phyloP scores from a whole-genome alignment of 2,329 filamentous ascomycete species.

The Botrytis galanthina region DNA sequence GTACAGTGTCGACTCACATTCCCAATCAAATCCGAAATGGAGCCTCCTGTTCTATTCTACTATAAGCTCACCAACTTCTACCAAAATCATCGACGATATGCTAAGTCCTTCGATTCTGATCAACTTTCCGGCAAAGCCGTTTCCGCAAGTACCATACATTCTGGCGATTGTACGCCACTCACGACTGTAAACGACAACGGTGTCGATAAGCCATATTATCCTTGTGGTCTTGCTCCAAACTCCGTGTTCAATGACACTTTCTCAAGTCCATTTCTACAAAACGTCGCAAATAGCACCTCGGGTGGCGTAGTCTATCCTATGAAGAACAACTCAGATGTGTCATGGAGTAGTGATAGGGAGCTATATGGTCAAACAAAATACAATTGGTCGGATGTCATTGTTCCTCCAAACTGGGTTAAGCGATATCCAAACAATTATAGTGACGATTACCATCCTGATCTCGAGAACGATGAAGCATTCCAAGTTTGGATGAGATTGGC shows the following conservation, averaged over 20 bases:
- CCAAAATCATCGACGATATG: slow-evolving; percentile 96
- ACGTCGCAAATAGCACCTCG: slow-evolving; percentile 41
- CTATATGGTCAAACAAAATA: slow-evolving; percentile 74
- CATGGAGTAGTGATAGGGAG: slow-evolving; percentile 79
- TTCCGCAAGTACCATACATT: slow-evolving; percentile 57
- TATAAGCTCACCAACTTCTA: slow-evolving; percentile 98
- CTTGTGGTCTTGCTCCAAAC: slow-evolving; percentile 94
- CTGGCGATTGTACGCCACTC: slow-evolving; percentile 74
- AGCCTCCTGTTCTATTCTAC: slow-evolving; percentile 84
- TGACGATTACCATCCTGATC: slow-evolving; percentile 58
- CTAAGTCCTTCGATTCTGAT: slow-evolving; percentile 78
- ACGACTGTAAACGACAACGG: slow-evolving; percentile 49
- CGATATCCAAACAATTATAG: slow-evolving; percentile 72
- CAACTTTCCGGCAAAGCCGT: slow-evolving; percentile 76
- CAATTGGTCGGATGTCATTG: slow-evolving; percentile 62
- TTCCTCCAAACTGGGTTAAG: slow-evolving; percentile 81
- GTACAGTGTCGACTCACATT: slow-evolving; percentile 72
- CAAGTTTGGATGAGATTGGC: slow-evolving; percentile 99
- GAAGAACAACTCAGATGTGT: slow-evolving; percentile 69
- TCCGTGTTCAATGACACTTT: slow-evolving; percentile 97
- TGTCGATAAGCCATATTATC: slow-evolving; percentile 73
- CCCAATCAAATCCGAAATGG: slow-evolving; percentile 73
- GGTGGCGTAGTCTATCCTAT: slow-evolving; percentile 63
- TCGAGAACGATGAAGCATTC: slow-evolving; percentile 77
- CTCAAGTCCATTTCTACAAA: slow-evolving; percentile 54